These are phyloP conservation scores for Soucietia sequanensis DNA, from an alignment of 805 yeast species.

Conservation along the genomic window DNA sequence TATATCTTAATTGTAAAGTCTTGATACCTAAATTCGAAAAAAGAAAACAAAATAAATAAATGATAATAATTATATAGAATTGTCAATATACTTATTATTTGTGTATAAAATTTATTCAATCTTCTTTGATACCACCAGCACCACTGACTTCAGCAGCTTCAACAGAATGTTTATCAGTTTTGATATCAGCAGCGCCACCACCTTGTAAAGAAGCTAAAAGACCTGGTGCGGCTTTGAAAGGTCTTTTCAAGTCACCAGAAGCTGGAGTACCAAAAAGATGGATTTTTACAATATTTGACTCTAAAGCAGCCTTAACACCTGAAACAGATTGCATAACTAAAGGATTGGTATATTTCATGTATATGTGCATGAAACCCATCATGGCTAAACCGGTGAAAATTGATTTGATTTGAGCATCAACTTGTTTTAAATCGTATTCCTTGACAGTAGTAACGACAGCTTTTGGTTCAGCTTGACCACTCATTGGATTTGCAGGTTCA, in stretches of 20 bases:
- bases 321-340: conserved; percentile 91
- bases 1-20: too few relatives aligned
- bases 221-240: conserved; percentile 78
- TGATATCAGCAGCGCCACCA: conserved; percentile 45
- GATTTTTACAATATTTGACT: conserved; percentile 86
- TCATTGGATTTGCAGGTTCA: conserved; percentile 76
- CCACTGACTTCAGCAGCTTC: conserved; percentile 85
- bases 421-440: conserved; percentile 91
- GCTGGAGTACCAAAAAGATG: conserved; percentile 84
- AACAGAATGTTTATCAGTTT: conserved; percentile 85
- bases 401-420: conserved; percentile 75
- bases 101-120: conserved; percentile 37
- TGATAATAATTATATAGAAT: too few relatives aligned
- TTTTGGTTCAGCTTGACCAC: conserved; percentile 70
- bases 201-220: conserved; percentile 64
- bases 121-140: conserved; percentile 84
- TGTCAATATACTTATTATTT: too few relatives aligned
- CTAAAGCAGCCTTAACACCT: conserved; percentile 86
- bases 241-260: conserved; percentile 90
- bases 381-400: conserved; percentile 87
- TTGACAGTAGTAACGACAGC: conserved; percentile 88
- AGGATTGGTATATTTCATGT: conserved; percentile 97
- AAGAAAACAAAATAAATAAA: too few relatives aligned
- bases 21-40: too few relatives aligned
- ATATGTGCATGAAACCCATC: conserved; percentile 98